These are phyloP conservation scores for Starmerella gropengiesseri DNA, from an alignment of 805 yeast species.

Conservation along the genomic window DNA sequence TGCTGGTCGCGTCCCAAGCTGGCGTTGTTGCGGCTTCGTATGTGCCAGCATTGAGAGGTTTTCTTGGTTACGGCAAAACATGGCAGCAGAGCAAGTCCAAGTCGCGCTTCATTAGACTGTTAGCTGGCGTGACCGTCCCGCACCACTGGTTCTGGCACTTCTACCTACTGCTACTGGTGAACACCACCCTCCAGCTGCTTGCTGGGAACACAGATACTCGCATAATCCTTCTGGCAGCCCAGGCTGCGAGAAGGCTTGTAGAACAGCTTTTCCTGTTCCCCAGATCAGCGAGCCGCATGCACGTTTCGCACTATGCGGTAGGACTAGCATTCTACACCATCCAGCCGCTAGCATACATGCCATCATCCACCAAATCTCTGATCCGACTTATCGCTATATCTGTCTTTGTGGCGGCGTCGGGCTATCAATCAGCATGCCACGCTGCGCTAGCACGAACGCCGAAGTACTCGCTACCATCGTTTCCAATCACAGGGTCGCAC, in stretches of 20 bases:
- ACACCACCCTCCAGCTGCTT: not conserved
- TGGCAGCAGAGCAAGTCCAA: not conserved
- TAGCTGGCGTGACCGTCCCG: slow-evolving; percentile 25
- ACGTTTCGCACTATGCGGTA: slow-evolving; percentile 46
- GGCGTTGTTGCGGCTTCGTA: slow-evolving; percentile 15
- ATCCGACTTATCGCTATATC: slow-evolving; percentile 7
- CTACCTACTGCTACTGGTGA: slow-evolving; percentile 22
- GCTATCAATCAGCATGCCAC: slow-evolving; percentile 43
- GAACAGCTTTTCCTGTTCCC: slow-evolving; percentile 41
- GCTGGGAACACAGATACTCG: slow-evolving; percentile 2
- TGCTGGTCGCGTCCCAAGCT: slow-evolving; percentile 7
- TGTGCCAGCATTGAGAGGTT: slow-evolving; percentile 15
- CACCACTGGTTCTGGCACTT: slow-evolving; percentile 30
- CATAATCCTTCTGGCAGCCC: slow-evolving; percentile 29
- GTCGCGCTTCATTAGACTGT: not conserved
- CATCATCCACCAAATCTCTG: not conserved
- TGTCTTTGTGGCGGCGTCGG: slow-evolving; percentile 31
- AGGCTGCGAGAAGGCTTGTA: slow-evolving; percentile 38
- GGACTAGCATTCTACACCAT: slow-evolving; percentile 42
- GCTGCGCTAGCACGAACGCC: slow-evolving; percentile 37
- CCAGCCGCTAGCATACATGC: slow-evolving; percentile 12
- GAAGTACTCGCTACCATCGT: slow-evolving; percentile 45
- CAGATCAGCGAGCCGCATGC: slow-evolving; percentile 38
- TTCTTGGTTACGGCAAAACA: slow-evolving; percentile 27
- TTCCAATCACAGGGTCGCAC: slow-evolving; percentile 32